These are phyloP conservation scores for Papiliotrema fonsecae DNA, from an alignment of 1,284 basidiomycete genomes.

Conservation along the genomic window DNA sequence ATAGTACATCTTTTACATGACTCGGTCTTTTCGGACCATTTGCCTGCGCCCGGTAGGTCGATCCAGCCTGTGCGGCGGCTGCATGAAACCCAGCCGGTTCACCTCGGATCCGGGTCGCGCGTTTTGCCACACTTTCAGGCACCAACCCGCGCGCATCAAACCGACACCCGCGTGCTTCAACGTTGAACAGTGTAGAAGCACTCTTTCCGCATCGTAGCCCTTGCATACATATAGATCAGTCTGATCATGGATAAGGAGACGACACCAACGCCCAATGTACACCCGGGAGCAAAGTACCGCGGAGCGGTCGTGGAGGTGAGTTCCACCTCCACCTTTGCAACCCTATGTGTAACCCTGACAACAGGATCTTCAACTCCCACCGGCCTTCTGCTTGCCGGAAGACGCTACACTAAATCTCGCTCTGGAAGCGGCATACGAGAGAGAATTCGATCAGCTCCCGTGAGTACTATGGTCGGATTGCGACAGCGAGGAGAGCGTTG, in stretches of 20 bases:
- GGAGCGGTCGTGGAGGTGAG: slow-evolving; percentile 65
- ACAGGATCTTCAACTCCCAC: slow-evolving; percentile 80
- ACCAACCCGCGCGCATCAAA: too few species aligned
- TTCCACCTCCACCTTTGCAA: not conserved
- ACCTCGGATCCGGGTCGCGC: too few species aligned
- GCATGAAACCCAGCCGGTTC: too few species aligned
- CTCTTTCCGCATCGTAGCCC: too few species aligned
- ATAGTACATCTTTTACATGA: too few species aligned
- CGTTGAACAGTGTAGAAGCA: too few species aligned
- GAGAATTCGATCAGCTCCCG: slow-evolving; percentile 88
- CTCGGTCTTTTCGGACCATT: too few species aligned
- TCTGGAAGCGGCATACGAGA: slow-evolving; percentile 78
- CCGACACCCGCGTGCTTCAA: too few species aligned
- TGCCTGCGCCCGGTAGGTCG: too few species aligned
- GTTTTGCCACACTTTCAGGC: too few species aligned
- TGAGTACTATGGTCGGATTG: slow-evolving; percentile 44
- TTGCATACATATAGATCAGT: too few species aligned
- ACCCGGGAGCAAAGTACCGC: slow-evolving; percentile 59
- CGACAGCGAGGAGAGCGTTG: slow-evolving; percentile 1
- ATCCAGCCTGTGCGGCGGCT: too few species aligned
- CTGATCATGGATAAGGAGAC: slow-evolving; percentile 34
- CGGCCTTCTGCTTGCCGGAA: slow-evolving; percentile 74
- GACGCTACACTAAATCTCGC: slow-evolving; percentile 67
- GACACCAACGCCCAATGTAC: slow-evolving; percentile 32
- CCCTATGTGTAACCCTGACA: not conserved